A percentile compares a stretch with the other conserved stretches of the same genome.
Conservation (phyloP, 1,284 basidiomycete genomes). For the Microbotryum silenes-acaulis region DNA sequence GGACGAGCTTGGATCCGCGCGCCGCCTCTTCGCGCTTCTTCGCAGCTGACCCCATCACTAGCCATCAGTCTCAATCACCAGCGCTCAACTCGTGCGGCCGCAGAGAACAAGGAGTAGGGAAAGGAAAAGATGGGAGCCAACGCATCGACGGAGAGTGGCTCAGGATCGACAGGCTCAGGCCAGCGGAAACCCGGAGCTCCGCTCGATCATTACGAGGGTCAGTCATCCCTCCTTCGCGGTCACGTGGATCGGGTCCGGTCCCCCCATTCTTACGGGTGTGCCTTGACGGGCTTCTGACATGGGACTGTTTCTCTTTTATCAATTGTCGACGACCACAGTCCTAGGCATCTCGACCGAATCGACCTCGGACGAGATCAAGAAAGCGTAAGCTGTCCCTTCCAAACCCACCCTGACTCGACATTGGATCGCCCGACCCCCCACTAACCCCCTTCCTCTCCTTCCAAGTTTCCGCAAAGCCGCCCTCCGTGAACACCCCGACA, state of each 20-base stretch:
- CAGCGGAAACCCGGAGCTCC: neutral
- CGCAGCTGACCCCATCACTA: neutral
- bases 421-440: neutral
- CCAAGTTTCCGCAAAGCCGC: conserved; percentile 35
- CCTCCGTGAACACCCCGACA: conserved; percentile 44
- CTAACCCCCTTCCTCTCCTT: neutral
- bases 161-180: neutral
- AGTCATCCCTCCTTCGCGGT: neutral
- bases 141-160: conserved; percentile 3
- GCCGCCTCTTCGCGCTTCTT: neutral
- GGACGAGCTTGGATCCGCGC: neutral
- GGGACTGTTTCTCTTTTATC: too few species aligned
- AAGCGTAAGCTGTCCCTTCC: conserved; percentile 27
- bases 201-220: conserved; percentile 21
- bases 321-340: conserved; percentile 20
- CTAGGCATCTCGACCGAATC: conserved; percentile 30
- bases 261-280: too few species aligned
- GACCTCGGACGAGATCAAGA: conserved; percentile 35
- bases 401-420: neutral
- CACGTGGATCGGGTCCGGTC: too few species aligned
- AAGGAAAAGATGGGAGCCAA: conserved; percentile 14
- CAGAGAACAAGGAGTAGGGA: neutral
- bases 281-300: too few species aligned
- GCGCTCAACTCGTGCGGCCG: neutral
- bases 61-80: neutral